phyloP scores from a whole-genome alignment of 768 basidiomycete species.

The Termitomyces sp. region DNA sequence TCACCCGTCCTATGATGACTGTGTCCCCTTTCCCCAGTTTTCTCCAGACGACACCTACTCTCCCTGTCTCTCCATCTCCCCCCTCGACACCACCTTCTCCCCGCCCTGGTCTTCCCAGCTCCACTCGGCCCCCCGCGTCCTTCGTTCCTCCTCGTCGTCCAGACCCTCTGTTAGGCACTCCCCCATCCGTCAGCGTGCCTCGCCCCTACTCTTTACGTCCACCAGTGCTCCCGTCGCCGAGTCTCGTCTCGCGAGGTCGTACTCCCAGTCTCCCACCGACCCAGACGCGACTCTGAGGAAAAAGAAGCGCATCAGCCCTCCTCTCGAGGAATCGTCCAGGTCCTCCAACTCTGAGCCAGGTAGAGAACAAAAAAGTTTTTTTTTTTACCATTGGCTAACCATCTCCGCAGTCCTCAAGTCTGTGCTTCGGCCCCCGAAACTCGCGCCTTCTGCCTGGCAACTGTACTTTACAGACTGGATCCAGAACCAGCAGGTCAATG shows the following conservation, averaged over 20 bases:
- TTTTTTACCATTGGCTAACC: constrained; percentile 4
- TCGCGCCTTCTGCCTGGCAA: constrained; percentile 94
- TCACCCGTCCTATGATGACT: constrained; percentile 43
- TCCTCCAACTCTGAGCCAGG: constrained; percentile 39
- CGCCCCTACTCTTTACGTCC: constrained; percentile 57
- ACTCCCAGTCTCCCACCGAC: constrained; percentile 65
- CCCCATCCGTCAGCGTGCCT: constrained; percentile 41
- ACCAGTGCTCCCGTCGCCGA: constrained; percentile 66
- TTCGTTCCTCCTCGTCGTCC: constrained; percentile 33
- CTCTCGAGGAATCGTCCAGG: constrained; percentile 27
- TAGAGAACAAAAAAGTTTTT: constrained; percentile 22
- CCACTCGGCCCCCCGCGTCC: constrained; percentile 46
- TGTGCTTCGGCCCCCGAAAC: constrained; percentile 78
- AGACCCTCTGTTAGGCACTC: constrained; percentile 45
- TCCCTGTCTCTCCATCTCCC: constrained; percentile 52
- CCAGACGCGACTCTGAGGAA: constrained; percentile 72
- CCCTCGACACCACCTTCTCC: constrained; percentile 54
- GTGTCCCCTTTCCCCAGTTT: constrained; percentile 41
- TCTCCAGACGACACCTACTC: constrained; percentile 42
- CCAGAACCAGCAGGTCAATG: constrained; percentile 75
- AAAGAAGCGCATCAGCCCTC: constrained; percentile 38
- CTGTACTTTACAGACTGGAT: constrained; percentile 96
- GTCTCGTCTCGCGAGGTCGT: constrained; percentile 46
- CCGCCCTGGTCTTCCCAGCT: constrained; percentile 67
- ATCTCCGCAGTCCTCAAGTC: constrained; percentile 60